Conservation (phyloP, 2,329 filamentous ascomycete species). For the Paradendryphiella salina region DNA sequence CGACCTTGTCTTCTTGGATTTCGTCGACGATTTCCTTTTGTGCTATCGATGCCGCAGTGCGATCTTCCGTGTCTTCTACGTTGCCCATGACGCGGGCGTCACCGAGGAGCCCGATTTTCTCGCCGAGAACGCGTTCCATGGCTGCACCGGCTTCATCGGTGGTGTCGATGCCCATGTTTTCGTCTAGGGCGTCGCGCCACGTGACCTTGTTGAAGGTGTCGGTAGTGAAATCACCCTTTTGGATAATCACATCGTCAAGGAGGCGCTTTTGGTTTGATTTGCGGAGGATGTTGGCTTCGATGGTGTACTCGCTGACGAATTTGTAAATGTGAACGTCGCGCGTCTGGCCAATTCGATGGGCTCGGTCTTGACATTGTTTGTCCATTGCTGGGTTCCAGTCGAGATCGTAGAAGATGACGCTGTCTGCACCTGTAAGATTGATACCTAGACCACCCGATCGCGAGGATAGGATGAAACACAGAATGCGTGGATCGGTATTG, state of each 20-base stretch:
- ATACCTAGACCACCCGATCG: slow-evolving; percentile 93
- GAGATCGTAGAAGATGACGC: slow-evolving; percentile 97
- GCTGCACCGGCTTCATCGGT: slow-evolving; percentile 74
- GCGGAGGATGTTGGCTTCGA: slow-evolving; percentile 95
- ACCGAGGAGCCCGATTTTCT: slow-evolving; percentile 61
- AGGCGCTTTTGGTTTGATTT: slow-evolving; percentile 98
- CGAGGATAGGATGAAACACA: slow-evolving; percentile 94
- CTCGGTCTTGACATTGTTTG: slow-evolving; percentile 97
- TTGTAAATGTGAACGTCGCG: slow-evolving; percentile 97
- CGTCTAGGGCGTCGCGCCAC: slow-evolving; percentile 68
- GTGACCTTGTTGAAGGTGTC: slow-evolving; percentile 85
- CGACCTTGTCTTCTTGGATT: slow-evolving; percentile 51
- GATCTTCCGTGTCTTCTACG: slow-evolving; percentile 91
- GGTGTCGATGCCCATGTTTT: slow-evolving; percentile 47
- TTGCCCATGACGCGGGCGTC: slow-evolving; percentile 75
- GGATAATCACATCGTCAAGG: slow-evolving; percentile 96
- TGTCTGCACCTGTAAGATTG: slow-evolving; percentile 94
- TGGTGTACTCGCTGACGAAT: slow-evolving; percentile 66
- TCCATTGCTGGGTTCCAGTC: slow-evolving; percentile 99
- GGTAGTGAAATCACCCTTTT: slow-evolving; percentile 96
- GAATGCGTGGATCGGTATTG: slow-evolving; percentile 89
- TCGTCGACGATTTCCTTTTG: slow-evolving; percentile 80
- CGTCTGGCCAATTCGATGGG: slow-evolving; percentile 95
- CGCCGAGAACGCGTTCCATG: slow-evolving; percentile 81
- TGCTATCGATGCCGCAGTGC: slow-evolving; percentile 81